Evolutionary conservation across 2,329 filamentous ascomycete genomes (phyloP).

Genomic region (Trichoderma afroharzianum): DNA sequence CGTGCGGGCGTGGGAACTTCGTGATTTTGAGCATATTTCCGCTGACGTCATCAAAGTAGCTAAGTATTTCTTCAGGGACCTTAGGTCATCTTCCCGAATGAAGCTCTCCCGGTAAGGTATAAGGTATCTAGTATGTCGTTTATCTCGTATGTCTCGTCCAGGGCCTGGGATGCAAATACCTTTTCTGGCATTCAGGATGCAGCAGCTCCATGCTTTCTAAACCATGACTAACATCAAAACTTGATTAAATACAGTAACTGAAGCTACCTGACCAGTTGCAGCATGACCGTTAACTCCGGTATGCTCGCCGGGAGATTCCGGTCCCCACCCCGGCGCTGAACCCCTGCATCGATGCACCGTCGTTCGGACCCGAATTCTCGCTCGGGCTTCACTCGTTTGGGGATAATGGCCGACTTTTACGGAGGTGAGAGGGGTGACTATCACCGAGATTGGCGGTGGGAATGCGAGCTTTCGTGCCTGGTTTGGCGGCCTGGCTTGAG

Average conservation of each 20-base stretch:
- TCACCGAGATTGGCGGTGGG: background rate
- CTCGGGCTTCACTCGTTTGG: background rate
- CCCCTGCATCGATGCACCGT: background rate
- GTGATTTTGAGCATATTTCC: constrained; percentile 18
- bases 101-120: background rate
- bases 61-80: background rate
- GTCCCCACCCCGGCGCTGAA: background rate
- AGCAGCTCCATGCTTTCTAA: background rate
- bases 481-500: background rate
- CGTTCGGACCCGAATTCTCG: background rate
- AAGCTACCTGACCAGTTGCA: background rate
- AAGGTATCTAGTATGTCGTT: background rate
- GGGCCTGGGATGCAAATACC: background rate
- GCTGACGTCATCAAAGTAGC: constrained; percentile 27
- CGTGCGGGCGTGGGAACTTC: constrained; percentile 27
- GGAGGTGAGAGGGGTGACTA: background rate
- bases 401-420: background rate
- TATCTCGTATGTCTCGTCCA: background rate
- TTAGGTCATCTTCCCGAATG: background rate
- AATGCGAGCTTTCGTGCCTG: background rate
- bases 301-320: background rate
- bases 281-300: background rate
- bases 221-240: background rate
- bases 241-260: background rate
- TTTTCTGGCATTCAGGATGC: background rate